phyloP scores from a whole-genome alignment of 2,329 filamentous ascomycete species.

The Aspergillus carbonarius region DNA sequence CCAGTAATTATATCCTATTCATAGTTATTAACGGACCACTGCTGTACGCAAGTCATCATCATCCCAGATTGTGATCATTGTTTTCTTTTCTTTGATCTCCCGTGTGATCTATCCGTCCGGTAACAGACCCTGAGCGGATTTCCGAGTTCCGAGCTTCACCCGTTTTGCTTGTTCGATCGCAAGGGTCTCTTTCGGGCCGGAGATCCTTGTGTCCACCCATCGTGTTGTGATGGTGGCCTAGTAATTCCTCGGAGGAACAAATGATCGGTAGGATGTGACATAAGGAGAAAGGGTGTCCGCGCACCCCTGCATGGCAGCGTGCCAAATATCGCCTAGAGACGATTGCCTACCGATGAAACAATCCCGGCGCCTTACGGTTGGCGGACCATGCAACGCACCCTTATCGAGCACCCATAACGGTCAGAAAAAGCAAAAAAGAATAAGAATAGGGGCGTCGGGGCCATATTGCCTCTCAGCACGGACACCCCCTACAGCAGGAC shows the following conservation, averaged over 20 bases:
- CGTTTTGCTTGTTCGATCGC: background rate
- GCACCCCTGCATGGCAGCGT: background rate
- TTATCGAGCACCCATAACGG: background rate
- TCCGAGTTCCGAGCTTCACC: background rate
- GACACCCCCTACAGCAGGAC: background rate
- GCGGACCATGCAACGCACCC: background rate
- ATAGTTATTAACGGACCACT: background rate
- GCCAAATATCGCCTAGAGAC: background rate
- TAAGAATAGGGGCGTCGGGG: background rate
- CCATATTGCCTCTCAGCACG: background rate
- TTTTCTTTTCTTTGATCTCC: background rate
- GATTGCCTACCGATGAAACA: background rate
- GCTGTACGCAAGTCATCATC: background rate
- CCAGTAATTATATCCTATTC: background rate
- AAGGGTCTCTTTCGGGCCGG: background rate
- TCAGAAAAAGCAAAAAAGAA: background rate
- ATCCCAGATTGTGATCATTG: background rate
- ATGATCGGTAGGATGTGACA: background rate
- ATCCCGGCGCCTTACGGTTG: background rate
- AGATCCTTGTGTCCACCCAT: background rate
- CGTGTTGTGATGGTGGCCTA: background rate
- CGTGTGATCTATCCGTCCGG: background rate
- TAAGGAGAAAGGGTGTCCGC: background rate
- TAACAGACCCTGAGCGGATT: background rate
- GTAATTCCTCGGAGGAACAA: background rate